Evolutionary conservation across 2,329 filamentous ascomycete genomes (phyloP).

Genomic region (Trichoderma atroviride): DNA sequence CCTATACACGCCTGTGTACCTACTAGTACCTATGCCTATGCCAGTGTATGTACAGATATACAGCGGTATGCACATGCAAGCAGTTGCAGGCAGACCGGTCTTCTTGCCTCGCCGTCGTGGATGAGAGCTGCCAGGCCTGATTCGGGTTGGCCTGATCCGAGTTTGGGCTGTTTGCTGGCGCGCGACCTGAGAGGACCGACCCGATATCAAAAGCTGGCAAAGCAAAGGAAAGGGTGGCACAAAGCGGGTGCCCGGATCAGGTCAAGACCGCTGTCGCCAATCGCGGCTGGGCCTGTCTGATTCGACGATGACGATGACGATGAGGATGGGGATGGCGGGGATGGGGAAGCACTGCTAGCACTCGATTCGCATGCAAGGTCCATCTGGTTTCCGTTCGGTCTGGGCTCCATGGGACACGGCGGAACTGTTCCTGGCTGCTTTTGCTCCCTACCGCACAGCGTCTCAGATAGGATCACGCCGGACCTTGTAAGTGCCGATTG

Average conservation of each 20-base stretch:
- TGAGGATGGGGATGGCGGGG: slow-evolving; percentile 1
- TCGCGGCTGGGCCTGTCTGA: not conserved
- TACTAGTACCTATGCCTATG: too few relatives aligned
- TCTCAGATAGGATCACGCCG: not conserved
- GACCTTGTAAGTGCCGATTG: not conserved
- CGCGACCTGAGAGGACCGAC: slow-evolving; percentile 6
- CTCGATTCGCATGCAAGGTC: slow-evolving; percentile 3
- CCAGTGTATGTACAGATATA: not conserved
- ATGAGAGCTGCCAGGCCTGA: slow-evolving; percentile 1
- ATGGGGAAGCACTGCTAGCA: not conserved
- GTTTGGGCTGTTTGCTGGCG: slow-evolving; percentile 2
- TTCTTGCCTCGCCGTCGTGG: not conserved
- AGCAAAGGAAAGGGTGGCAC: not conserved
- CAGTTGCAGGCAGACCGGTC: not conserved
- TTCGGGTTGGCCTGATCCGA: not conserved
- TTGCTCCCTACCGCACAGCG: not conserved
- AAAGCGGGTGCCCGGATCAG: not conserved
- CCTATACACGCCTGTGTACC: not conserved
- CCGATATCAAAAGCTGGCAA: not conserved
- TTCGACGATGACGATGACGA: not conserved
- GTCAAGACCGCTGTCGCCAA: not conserved
- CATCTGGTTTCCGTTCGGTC: not conserved
- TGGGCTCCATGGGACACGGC: not conserved
- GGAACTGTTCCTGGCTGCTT: slow-evolving; percentile 8
- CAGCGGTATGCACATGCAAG: not conserved